Evolutionary conservation across 306 rosid genomes (phyloP), one percentile per base, ranked within the genome.

Genomic region (Styphnolobium japonicum): DNA sequence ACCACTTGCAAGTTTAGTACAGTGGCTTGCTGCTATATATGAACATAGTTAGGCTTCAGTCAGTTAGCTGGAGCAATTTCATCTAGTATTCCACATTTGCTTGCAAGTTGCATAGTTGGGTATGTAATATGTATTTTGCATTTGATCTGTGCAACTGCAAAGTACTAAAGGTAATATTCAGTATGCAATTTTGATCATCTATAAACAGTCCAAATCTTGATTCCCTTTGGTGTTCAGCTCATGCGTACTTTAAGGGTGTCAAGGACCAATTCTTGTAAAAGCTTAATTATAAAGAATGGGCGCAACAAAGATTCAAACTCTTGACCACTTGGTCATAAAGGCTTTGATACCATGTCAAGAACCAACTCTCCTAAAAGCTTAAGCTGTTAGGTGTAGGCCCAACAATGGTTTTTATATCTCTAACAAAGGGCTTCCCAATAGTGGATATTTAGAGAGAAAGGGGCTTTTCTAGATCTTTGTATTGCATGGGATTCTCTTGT

Each of bases 81-180:
- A 57, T 58, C 39, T 37, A 16, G 34, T 66, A 39, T 18, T 67
- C 67, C 27, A 75, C 36, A n/a, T 67, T 14, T 67, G 19, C 67
- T 65, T 29, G 80, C 68, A 27, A 72, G 49, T 75, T 81, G 68
- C 70, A n/a, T 71, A 39, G 23, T 64, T 70, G 51, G 31, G 31
- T 48, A 48, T 48, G 53, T 48, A n/a, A 48, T 12, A n/a, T 66
- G 27, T 27, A 42, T 73, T 64, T 67, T 67, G 39, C 51, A 65
- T 77, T 40, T 53, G 75, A 25, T 16, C 33, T 25, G 5, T 55
- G 67, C 31, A 51, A 23, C 65, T 64, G 52, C 51, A 36, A 42
- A 64, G 61, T 52, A 57, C 29, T 12, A n/a, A 36, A 34, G 10
- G 40, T 67, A 67, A 25, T 67, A 40, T 52, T 39, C 9, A 37